These are phyloP conservation scores for Sphaerulina vaccinii DNA, from an alignment of 2,329 filamentous ascomycete species.

Conservation along the genomic window DNA sequence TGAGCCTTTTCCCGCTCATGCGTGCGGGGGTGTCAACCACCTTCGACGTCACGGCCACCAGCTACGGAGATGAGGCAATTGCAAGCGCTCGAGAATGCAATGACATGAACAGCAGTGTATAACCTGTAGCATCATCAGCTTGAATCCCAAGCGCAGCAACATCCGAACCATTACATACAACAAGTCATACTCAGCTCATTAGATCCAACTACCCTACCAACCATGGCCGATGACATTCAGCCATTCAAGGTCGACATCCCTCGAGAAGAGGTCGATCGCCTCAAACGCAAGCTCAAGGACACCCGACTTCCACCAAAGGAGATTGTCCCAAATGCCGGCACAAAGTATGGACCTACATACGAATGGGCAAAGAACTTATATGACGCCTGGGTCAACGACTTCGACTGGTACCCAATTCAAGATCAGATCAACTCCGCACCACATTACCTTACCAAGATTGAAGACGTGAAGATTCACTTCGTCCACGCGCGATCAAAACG, in stretches of 20 bases:
- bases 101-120: too few relatives aligned
- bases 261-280: slow-evolving; percentile 39
- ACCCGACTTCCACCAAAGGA: slow-evolving; percentile 38
- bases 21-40: too few relatives aligned
- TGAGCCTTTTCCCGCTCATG: too few relatives aligned
- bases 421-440: slow-evolving; percentile 35
- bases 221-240: slow-evolving; percentile 30
- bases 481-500: slow-evolving; percentile 36
- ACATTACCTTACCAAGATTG: slow-evolving; percentile 40
- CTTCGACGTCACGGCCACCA: too few relatives aligned
- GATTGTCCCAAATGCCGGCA: slow-evolving; percentile 40
- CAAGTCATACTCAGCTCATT: too few relatives aligned
- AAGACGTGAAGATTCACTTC: slow-evolving; percentile 41
- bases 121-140: too few relatives aligned
- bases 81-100: too few relatives aligned
- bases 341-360: slow-evolving; percentile 37
- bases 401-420: slow-evolving; percentile 38
- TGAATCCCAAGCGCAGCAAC: too few relatives aligned
- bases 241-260: slow-evolving; percentile 39
- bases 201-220: too few relatives aligned
- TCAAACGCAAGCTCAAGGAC: slow-evolving; percentile 41
- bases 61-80: too few relatives aligned
- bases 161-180: too few relatives aligned
- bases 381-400: slow-evolving; percentile 38
- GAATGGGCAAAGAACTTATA: slow-evolving; percentile 41